Conservation (phyloP, 768 basidiomycete genomes). For the Phylloporus sp. region DNA sequence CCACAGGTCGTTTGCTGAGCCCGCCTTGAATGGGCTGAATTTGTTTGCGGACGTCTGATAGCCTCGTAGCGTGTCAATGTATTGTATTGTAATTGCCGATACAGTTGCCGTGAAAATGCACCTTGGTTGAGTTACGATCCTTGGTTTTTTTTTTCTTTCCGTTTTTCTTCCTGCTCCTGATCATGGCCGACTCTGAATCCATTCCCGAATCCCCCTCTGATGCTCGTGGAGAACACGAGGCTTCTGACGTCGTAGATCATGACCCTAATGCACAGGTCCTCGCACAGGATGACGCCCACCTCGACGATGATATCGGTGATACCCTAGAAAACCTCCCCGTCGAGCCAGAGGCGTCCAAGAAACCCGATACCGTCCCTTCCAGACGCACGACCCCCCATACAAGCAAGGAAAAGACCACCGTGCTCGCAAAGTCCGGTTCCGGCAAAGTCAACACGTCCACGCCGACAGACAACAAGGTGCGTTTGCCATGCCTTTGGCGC, state of each 20-base stretch:
- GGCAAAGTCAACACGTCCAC: conserved; percentile 49
- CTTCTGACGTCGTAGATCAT: conserved; percentile 31
- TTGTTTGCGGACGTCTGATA: conserved; percentile 46
- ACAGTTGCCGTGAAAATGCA: too few relatives aligned
- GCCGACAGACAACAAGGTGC: conserved; percentile 65
- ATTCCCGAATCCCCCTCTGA: conserved; percentile 21
- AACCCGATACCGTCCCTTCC: conserved; percentile 18
- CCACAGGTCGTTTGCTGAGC: conserved; percentile 73
- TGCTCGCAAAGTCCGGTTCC: conserved; percentile 39
- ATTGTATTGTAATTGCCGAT: too few relatives aligned
- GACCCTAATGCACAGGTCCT: conserved; percentile 19
- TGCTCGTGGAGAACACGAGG: conserved; percentile 37
- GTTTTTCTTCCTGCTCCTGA: conserved; percentile 12
- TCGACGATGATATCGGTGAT: conserved; percentile 23
- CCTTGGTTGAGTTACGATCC: conserved; percentile 11
- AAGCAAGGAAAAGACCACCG: conserved; percentile 31
- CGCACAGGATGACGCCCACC: conserved; percentile 18
- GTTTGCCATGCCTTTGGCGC: conserved; percentile 21
- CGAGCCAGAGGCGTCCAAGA: conserved; percentile 24
- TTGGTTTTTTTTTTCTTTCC: conserved; percentile 7
- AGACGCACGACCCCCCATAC: conserved; percentile 22
- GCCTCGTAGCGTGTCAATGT: conserved; percentile 19
- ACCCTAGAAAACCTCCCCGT: conserved; percentile 21
- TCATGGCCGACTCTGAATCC: conserved; percentile 36
- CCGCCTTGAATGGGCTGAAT: conserved; percentile 71